Evolutionary conservation across 208 protist species (phyloP), one percentile per base, ranked within the genome.

Genomic region (Leishmania gerbilli): DNA sequence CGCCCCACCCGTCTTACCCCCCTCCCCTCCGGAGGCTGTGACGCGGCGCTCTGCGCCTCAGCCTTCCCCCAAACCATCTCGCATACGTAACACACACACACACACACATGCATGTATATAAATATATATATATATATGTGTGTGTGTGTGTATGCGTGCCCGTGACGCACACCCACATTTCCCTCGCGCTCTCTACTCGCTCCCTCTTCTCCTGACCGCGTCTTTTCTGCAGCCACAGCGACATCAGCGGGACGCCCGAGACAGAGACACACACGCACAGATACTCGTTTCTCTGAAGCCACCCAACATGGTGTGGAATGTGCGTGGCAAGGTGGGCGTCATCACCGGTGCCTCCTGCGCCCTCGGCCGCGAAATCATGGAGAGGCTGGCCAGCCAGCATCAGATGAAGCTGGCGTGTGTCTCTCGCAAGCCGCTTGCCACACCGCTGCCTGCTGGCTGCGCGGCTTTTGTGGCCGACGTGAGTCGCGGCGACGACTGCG

Each of bases 311-410:
- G 85, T 85, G 56, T 95, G 92, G 92, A 79, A 86, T 62, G 84
- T 95, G 37, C 68, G 82, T 49, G 91, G 90, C 3, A 89, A 89
- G 45, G 89, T 96, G 0, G 95, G 79, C 42, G 89, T 97, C 40
- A 79, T 97, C 55, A 91, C 88, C 11, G 95, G 95, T 1, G 92
- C 92, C 27, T 94, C 91, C 24, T 94, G 86, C 60, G 90, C 89
- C 4, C 82, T 97, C 56, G 95, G 95, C 47, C 78, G 75, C 19
- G 82, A 79, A n/a, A 80, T 97, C 55, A 81, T 84, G 13, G 45
- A 79, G 42, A 82, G 91, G 2, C 76, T 97, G 31, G 87, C 87
- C 17, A 64, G 62, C 0, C 74, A 89, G 60, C 91, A 95, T 74
- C 67, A 72, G 11, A 92, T 95, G 90, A 86, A 77, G 37, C 56